Conservation (phyloP, 306 rosid species). For the Alnus rubra region DNA sequence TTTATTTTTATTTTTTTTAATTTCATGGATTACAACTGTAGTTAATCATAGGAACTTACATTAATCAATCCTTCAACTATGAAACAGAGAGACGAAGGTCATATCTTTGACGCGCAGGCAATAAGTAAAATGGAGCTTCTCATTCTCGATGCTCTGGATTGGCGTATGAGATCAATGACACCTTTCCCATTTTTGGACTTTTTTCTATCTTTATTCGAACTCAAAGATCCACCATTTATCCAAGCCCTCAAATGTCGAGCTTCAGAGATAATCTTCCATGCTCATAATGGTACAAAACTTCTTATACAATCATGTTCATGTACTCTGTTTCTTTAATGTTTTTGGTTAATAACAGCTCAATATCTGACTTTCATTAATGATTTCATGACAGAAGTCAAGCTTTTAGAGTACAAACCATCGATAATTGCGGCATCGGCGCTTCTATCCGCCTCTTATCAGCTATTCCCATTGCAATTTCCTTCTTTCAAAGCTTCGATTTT, state of each 20-base stretch:
- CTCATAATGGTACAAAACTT: slow-evolving; percentile 52
- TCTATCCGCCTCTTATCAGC: slow-evolving; percentile 48
- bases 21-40: background rate
- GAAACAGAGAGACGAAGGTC: slow-evolving; percentile 53
- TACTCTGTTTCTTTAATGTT: slow-evolving; percentile 4
- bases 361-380: slow-evolving; percentile 4
- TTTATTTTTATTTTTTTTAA: background rate
- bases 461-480: slow-evolving; percentile 41
- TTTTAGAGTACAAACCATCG: slow-evolving; percentile 63
- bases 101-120: slow-evolving; percentile 44
- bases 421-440: slow-evolving; percentile 67
- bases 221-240: slow-evolving; percentile 39
- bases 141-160: slow-evolving; percentile 60
- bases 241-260: slow-evolving; percentile 57
- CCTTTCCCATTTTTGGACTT: slow-evolving; percentile 69
- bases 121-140: slow-evolving; percentile 65
- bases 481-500: slow-evolving; percentile 42
- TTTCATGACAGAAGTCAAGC: slow-evolving; percentile 49
- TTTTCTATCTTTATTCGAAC: slow-evolving; percentile 47
- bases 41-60: background rate
- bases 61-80: slow-evolving; percentile 2
- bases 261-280: slow-evolving; percentile 55
- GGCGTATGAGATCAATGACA: slow-evolving; percentile 80
- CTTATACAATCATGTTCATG: slow-evolving; percentile 1
- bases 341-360: background rate